Percentiles rank a stretch among this genome's conserved stretches.
These are phyloP conservation scores for Thermoascus crustaceus DNA, from an alignment of 2,329 filamentous ascomycete species.

Conservation along the genomic window DNA sequence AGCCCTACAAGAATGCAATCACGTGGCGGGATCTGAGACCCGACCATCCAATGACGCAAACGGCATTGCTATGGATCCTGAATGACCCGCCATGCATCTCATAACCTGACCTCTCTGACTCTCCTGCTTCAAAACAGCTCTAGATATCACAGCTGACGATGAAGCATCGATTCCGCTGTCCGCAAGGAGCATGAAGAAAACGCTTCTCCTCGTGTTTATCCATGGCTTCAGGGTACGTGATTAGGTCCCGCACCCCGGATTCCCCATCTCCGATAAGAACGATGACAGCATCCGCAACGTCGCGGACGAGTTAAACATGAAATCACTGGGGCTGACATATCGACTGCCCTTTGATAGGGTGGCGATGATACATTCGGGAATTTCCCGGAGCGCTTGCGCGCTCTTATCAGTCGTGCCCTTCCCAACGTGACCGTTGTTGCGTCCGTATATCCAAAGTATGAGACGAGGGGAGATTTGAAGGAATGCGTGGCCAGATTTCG, in stretches of 20 bases:
- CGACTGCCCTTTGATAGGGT: constrained; percentile 27
- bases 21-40: too few relatives aligned
- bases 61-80: too few relatives aligned
- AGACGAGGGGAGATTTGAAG: constrained; percentile 41
- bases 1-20: too few relatives aligned
- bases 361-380: constrained; percentile 41
- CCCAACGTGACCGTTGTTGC: constrained; percentile 34
- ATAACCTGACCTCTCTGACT: too few relatives aligned
- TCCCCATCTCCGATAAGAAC: neutral
- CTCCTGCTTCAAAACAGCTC: too few relatives aligned
- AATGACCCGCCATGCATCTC: too few relatives aligned
- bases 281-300: neutral
- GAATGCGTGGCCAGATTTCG: constrained; percentile 39
- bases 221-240: constrained; percentile 41
- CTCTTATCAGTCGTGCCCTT: constrained; percentile 34
- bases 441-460: constrained; percentile 42
- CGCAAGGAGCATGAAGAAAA: constrained; percentile 34
- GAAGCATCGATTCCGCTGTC: constrained; percentile 7
- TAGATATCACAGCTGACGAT: constrained; percentile 1
- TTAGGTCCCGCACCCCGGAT: neutral
- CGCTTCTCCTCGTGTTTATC: constrained; percentile 40
- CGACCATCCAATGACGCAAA: too few relatives aligned
- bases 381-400: constrained; percentile 38
- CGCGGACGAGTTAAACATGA: too few relatives aligned
- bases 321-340: neutral